Conservation (phyloP, 257 asterid genomes). For the Echites panduratus region DNA sequence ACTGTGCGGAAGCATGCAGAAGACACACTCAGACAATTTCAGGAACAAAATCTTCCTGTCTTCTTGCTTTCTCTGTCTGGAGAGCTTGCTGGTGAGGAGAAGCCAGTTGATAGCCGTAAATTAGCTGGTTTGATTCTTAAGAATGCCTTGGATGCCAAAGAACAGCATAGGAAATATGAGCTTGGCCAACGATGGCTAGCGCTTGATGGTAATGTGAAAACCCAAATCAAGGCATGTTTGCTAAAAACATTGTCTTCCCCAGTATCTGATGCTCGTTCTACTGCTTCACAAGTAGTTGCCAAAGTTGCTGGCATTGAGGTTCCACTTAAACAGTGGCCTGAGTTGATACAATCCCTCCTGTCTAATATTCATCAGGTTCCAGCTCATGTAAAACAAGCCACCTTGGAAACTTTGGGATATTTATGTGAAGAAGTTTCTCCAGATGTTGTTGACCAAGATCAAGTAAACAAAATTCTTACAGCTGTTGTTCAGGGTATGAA, state of each 20-base stretch:
- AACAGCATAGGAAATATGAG: constrained; percentile 49
- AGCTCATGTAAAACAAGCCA: constrained; percentile 52
- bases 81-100: constrained; percentile 54
- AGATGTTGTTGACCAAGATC: constrained; percentile 51
- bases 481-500: constrained; percentile 60
- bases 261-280: constrained; percentile 45
- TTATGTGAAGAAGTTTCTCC: constrained; percentile 54
- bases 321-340: constrained; percentile 58
- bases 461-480: constrained; percentile 52
- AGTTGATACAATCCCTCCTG: constrained; percentile 42
- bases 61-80: constrained; percentile 51
- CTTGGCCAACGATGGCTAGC: constrained; percentile 49
- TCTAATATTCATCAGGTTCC: constrained; percentile 46
- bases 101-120: constrained; percentile 60
- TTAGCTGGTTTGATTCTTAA: constrained; percentile 55
- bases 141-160: constrained; percentile 66
- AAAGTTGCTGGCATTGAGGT: constrained; percentile 59
- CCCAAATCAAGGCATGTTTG: constrained; percentile 44
- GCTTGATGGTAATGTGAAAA: constrained; percentile 35
- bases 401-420: constrained; percentile 52
- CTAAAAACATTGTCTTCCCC: constrained; percentile 43
- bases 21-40: constrained; percentile 47
- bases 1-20: constrained; percentile 50
- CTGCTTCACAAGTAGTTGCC: constrained; percentile 55
- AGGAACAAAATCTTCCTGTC: constrained; percentile 55